Evolutionary conservation across 1,284 basidiomycete species (phyloP), one percentile per base, ranked within the genome.

Genomic region (Anthracocystis walkeri): DNA sequence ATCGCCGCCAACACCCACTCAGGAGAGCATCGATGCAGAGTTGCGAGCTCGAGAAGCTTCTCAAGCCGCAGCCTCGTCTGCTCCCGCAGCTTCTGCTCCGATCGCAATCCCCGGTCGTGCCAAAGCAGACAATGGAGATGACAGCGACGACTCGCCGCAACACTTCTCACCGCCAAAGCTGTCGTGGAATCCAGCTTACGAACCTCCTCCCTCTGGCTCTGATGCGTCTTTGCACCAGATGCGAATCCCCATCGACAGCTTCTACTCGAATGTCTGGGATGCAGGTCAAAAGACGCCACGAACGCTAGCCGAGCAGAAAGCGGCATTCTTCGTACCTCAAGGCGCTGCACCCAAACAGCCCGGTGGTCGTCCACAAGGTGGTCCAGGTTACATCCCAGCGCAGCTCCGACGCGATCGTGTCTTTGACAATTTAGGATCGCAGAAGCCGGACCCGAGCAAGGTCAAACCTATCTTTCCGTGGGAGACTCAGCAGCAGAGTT

Each of bases 381-480:
- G 62, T 5, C 65, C 60, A 10, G 71, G 71, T n/a, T 72, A 74
- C 46, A 78, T 78, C 87, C 44, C 86, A 88, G 90, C 77, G 89
- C 92, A 84, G 87, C 88, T 53, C 88, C 89, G 82, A 89, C 91
- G 52, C 60, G 46, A 89, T 88, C 18, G 89, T 89, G 29, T 87
- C 21, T 89, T 88, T 74, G 85, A 83, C 54, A 83, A 85, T 18
- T 86, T 87, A 2, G 85, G 86, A 10, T 76, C 79, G 18, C 65
- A 79, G 0, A 88, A 87, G 60, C 93, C 95, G 1, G 91, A 95
- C 82, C 89, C 87, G 18, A 86, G 86, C 29, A 92, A 92, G 78
- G 89, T 95, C 29, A 91, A 91, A 75, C 87, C 89, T 25, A 88
- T 97, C n/a, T 97, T 98, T 84, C 95, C 95, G 8, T 98, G 95